phyloP scores from a whole-genome alignment of 2,329 filamentous ascomycete species.

The Epichloe gansuensis region DNA sequence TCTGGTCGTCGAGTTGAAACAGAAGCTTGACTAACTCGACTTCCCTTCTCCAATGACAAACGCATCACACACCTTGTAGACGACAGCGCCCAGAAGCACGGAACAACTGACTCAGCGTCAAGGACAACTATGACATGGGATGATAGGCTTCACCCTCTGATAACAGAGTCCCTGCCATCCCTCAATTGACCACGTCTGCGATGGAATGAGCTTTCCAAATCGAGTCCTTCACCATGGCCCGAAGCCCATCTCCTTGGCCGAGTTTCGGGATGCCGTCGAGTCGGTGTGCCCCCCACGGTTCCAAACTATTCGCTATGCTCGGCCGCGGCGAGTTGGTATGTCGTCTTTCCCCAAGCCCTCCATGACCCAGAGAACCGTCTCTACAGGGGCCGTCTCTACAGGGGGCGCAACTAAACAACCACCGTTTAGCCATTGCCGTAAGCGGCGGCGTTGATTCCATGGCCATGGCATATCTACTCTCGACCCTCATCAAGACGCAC shows the following conservation, averaged over 20 bases:
- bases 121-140: too few relatives aligned
- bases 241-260: slow-evolving; percentile 23
- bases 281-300: slow-evolving; percentile 40
- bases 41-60: too few relatives aligned
- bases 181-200: not conserved
- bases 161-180: too few relatives aligned
- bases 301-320: slow-evolving; percentile 23
- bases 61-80: too few relatives aligned
- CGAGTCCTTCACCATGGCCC: slow-evolving; percentile 24
- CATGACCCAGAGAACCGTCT: not conserved
- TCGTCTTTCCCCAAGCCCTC: not conserved
- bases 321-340: slow-evolving; percentile 31
- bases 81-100: too few relatives aligned
- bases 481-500: slow-evolving; percentile 25
- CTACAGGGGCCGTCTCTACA: not conserved
- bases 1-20: too few relatives aligned
- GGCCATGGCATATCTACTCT: slow-evolving; percentile 71
- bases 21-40: too few relatives aligned
- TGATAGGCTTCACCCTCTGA: too few relatives aligned
- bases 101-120: too few relatives aligned
- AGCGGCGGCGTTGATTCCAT: slow-evolving; percentile 97
- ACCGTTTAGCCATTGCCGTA: slow-evolving; percentile 53
- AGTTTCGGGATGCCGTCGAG: slow-evolving; percentile 35
- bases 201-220: slow-evolving; percentile 24
- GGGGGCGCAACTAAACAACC: not conserved